Percentiles rank a stretch among this genome's conserved stretches.
Evolutionary conservation across 352 stramenopile species (phyloP).

Genomic region (Pythium rishiriense): DNA sequence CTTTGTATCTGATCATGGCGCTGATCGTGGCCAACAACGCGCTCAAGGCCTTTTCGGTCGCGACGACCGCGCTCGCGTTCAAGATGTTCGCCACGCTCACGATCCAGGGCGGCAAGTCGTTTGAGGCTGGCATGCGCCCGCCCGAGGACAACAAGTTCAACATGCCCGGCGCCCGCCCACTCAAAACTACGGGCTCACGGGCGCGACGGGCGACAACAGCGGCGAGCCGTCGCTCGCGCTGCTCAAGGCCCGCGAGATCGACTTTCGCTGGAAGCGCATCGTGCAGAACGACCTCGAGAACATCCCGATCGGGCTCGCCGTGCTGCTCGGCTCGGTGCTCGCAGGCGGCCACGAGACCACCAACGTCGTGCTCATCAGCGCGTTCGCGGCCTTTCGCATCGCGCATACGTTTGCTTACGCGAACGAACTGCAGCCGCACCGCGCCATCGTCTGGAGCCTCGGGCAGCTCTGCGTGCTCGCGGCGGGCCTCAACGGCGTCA

Average conservation of each 20-base stretch:
- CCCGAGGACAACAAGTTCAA: slow-evolving; percentile 36
- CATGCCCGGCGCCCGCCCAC: slow-evolving; percentile 20
- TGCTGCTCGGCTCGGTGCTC: slow-evolving; percentile 46
- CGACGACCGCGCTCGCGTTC: slow-evolving; percentile 21
- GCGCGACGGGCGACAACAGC: slow-evolving; percentile 31
- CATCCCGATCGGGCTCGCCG: slow-evolving; percentile 40
- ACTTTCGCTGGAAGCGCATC: slow-evolving; percentile 46
- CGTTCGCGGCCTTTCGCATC: slow-evolving; percentile 29
- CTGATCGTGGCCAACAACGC: slow-evolving; percentile 11
- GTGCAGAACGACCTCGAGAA: slow-evolving; percentile 50
- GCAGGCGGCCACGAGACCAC: slow-evolving; percentile 41
- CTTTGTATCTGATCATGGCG: neutral
- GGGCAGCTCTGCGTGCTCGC: slow-evolving; percentile 29
- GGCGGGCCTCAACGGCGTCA: slow-evolving; percentile 43
- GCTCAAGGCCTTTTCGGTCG: slow-evolving; percentile 23
- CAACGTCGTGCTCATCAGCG: slow-evolving; percentile 38
- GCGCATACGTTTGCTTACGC: slow-evolving; percentile 35
- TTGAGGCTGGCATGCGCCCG: slow-evolving; percentile 32
- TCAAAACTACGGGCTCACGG: slow-evolving; percentile 41
- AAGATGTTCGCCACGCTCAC: slow-evolving; percentile 28
- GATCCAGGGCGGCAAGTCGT: slow-evolving; percentile 40
- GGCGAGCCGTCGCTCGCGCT: neutral
- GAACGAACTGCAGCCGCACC: slow-evolving; percentile 35
- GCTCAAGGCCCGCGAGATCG: slow-evolving; percentile 31
- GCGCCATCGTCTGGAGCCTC: slow-evolving; percentile 22